Evolutionary conservation across 139 green algal species (phyloP).

Genomic region (Ostreobium quekettii): DNA sequence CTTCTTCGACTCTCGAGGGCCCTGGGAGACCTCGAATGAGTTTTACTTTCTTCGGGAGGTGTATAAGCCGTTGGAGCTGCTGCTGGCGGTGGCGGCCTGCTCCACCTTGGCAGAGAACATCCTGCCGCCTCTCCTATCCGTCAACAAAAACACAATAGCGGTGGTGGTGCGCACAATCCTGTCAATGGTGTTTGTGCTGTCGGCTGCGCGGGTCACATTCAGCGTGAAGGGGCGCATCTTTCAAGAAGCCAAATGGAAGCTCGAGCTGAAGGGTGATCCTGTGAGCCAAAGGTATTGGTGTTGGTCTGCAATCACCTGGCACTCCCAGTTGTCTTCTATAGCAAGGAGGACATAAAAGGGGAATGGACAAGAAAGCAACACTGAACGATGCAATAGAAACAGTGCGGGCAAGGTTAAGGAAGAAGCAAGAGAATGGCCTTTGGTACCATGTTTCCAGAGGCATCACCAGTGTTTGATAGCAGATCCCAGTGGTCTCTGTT

Average conservation of each 20-base stretch:
- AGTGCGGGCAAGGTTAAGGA: no score
- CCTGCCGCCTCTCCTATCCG: conserved; percentile 68
- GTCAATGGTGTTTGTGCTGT: conserved; percentile 74
- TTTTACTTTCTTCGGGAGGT: conserved; percentile 45
- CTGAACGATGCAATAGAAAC: no score
- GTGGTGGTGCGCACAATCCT: conserved; percentile 49
- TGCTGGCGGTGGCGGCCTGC: conserved; percentile 77
- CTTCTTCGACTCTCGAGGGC: neutral
- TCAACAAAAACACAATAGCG: conserved; percentile 51
- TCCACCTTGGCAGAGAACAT: conserved; percentile 80
- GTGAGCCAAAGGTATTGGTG: neutral
- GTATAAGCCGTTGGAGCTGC: conserved; percentile 80
- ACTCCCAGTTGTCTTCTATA: no score
- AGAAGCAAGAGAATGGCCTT: no score
- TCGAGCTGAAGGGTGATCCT: conserved; percentile 17
- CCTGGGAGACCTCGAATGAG: conserved; percentile 15
- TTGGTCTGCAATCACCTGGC: no score
- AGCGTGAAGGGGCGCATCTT: conserved; percentile 78
- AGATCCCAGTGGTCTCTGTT: no score
- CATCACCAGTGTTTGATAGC: no score
- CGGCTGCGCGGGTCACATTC: conserved; percentile 66
- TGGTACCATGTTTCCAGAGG: no score
- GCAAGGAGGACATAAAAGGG: no score
- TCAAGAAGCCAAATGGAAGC: conserved; percentile 60
- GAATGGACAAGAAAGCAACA: no score